Evolutionary conservation across 441 rosid genomes (phyloP).

Genomic region (Heliophila coronopifolia): DNA sequence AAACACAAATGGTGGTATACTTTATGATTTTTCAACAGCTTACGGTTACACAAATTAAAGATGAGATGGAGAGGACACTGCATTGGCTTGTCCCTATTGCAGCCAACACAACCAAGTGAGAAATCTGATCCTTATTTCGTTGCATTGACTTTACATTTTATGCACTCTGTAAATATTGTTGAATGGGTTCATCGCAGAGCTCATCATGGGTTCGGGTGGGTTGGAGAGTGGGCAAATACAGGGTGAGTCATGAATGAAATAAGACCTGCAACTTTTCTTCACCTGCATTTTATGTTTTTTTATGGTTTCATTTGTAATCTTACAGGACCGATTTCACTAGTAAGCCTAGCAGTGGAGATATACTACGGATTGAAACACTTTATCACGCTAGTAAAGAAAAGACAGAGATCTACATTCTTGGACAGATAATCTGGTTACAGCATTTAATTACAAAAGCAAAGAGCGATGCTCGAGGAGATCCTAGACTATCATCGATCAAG

Average conservation of each 20-base stretch:
- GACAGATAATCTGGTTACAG: conserved; percentile 57
- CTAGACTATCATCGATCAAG: conserved; percentile 23
- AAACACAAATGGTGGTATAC: background rate
- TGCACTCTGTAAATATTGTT: background rate
- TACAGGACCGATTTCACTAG: conserved; percentile 41
- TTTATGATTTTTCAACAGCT: conserved; percentile 42
- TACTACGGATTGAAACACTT: conserved; percentile 56
- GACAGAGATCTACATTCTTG: conserved; percentile 60
- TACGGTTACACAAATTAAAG: conserved; percentile 66
- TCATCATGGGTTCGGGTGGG: conserved; percentile 74
- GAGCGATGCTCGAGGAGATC: conserved; percentile 28
- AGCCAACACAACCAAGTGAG: conserved; percentile 84
- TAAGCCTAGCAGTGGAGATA: conserved; percentile 42
- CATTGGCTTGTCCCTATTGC: conserved; percentile 97
- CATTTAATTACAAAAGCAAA: conserved; percentile 48
- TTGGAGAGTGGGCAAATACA: conserved; percentile 66
- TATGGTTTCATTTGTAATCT: background rate
- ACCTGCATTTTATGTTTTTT: background rate
- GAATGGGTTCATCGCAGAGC: conserved; percentile 38
- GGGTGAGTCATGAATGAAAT: conserved; percentile 36
- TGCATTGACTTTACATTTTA: background rate
- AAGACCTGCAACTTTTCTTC: conserved; percentile 8
- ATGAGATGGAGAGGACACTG: conserved; percentile 88
- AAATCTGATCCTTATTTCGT: conserved; percentile 5
- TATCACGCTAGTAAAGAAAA: conserved; percentile 62